Evolutionary conservation across 805 yeast species (phyloP).

Genomic region (Yarrowia osloensis): DNA sequence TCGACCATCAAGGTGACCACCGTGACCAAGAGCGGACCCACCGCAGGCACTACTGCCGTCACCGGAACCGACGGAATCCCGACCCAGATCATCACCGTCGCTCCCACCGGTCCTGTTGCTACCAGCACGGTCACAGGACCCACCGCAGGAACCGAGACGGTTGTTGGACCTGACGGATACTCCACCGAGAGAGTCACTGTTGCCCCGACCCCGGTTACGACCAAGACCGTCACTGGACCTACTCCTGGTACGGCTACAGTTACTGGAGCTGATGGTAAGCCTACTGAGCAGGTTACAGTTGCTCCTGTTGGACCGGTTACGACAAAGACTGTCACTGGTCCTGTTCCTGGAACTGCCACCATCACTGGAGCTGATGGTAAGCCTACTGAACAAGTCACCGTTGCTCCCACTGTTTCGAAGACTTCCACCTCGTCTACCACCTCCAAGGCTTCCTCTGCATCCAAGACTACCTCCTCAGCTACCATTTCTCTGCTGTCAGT

Average conservation of each 20-base stretch:
- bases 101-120: background rate
- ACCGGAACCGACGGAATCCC: background rate
- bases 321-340: background rate
- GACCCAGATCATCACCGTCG: slow-evolving; percentile 1
- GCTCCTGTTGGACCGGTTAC: background rate
- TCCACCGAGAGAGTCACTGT: background rate
- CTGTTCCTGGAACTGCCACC: background rate
- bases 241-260: background rate
- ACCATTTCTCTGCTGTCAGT: too few relatives aligned
- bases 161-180: background rate
- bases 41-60: background rate
- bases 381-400: background rate
- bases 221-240: background rate
- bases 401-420: too few relatives aligned
- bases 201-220: background rate
- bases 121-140: background rate
- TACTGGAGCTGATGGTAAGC: background rate
- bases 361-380: background rate
- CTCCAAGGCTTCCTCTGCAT: too few relatives aligned
- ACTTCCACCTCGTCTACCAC: too few relatives aligned
- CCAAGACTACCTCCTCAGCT: too few relatives aligned
- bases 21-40: background rate
- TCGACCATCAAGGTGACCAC: background rate
- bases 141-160: background rate
- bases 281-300: background rate